phyloP scores from a whole-genome alignment of 495 filamentous ascomycete genomes.

The Alectoria sarmentosa region DNA sequence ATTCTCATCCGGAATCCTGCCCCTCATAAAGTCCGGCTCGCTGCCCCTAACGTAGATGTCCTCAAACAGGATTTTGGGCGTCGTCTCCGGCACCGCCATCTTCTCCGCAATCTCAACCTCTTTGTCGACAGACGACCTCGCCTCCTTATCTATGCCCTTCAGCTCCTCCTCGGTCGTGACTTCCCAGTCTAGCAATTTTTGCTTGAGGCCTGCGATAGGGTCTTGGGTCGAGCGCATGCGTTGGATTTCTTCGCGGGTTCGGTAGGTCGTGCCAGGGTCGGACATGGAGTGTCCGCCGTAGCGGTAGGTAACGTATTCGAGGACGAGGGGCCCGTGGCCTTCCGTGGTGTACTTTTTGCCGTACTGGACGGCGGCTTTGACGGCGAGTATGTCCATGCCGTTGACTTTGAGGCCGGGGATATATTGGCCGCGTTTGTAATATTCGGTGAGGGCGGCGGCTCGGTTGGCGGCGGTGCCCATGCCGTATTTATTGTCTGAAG shows the following conservation, averaged over 20 bases:
- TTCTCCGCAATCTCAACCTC: constrained; percentile 87
- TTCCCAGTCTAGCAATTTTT: constrained; percentile 93
- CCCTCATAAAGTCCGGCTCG: constrained; percentile 87
- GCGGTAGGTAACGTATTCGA: constrained; percentile 98
- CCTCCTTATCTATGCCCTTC: constrained; percentile 90
- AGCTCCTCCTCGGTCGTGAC: constrained; percentile 93
- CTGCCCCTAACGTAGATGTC: constrained; percentile 92
- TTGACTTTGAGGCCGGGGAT: constrained; percentile 99
- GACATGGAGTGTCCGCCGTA: constrained; percentile 99
- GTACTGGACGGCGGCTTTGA: constrained; percentile 91
- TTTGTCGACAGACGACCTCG: constrained; percentile 71
- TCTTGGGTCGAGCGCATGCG: constrained; percentile 98
- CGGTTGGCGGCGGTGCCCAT: constrained; percentile 97
- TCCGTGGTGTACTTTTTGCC: constrained; percentile 74
- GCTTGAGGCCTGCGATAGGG: constrained; percentile 95
- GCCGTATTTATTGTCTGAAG: constrained; percentile 96
- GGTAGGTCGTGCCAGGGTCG: constrained; percentile 97
- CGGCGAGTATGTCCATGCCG: constrained; percentile 98
- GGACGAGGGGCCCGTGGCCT: constrained; percentile 86
- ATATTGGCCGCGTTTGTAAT: constrained; percentile 99
- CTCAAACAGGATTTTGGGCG: constrained; percentile 77
- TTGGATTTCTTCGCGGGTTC: constrained; percentile 97
- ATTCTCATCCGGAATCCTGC: constrained; percentile 86
- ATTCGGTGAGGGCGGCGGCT: constrained; percentile 91
- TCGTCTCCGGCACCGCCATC: constrained; percentile 72